Percentiles rank a stretch among this genome's conserved stretches.
Conservation (phyloP, 495 filamentous ascomycete genomes). For the Choiromyces venosus region DNA sequence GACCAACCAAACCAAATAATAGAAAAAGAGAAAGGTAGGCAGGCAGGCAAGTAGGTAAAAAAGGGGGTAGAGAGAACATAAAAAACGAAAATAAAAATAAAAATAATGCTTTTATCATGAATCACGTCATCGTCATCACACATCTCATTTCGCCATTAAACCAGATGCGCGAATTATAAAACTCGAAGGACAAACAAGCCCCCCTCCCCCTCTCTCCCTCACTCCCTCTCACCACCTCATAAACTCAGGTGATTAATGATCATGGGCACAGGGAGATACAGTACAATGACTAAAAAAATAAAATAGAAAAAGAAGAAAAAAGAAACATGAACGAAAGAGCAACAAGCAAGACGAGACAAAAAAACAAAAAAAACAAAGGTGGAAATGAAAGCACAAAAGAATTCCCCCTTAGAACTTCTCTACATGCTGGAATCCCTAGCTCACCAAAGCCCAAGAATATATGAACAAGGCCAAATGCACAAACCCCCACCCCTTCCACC, state of each 20-base stretch:
- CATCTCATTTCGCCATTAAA: not conserved
- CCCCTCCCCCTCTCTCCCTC: too few species aligned
- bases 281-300: not conserved
- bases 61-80: too few species aligned
- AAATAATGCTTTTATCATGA: slow-evolving; percentile 1
- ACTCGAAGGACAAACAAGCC: not conserved
- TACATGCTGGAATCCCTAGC: not conserved
- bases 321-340: not conserved
- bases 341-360: not conserved
- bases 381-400: not conserved
- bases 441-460: not conserved
- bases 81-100: not conserved
- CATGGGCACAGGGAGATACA: not conserved
- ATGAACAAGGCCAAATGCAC: not conserved
- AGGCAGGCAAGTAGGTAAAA: too few species aligned
- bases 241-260: not conserved
- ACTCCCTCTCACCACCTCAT: too few species aligned
- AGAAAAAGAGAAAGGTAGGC: not conserved
- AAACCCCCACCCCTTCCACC: not conserved
- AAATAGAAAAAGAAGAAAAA: too few species aligned
- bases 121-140: not conserved
- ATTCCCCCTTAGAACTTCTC: not conserved
- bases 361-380: not conserved
- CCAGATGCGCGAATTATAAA: not conserved
- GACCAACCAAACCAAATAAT: not conserved